Conservation (phyloP, 2,329 filamentous ascomycete genomes). For the Apiospora rasikravindrae region DNA sequence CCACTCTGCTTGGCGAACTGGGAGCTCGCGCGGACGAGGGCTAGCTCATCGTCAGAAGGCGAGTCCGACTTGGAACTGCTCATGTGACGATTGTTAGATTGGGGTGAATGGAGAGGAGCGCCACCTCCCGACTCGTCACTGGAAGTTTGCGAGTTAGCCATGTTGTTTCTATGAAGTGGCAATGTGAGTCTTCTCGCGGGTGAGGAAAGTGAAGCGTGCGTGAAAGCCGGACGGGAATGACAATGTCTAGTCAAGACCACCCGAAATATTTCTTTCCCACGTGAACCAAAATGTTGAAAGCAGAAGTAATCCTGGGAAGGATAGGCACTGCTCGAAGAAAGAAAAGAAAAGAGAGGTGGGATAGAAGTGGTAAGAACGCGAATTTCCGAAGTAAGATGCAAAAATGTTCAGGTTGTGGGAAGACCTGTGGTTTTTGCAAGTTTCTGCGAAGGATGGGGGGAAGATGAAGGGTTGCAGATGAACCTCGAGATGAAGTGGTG, state of each 20-base stretch:
- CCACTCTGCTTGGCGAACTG: conserved; percentile 19
- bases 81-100: conserved; percentile 5
- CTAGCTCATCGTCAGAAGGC: conserved; percentile 30
- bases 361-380: neutral
- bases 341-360: neutral
- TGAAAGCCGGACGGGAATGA: conserved; percentile 2
- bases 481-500: neutral
- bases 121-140: conserved; percentile 29
- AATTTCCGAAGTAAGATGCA: neutral
- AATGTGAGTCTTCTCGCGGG: neutral
- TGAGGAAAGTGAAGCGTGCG: neutral
- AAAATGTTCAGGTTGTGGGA: neutral
- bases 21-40: conserved; percentile 29
- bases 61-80: conserved; percentile 20
- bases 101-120: conserved; percentile 25
- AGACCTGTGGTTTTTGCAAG: conserved; percentile 2
- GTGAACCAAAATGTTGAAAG: neutral
- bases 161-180: neutral
- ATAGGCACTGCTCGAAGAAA: neutral
- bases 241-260: neutral
- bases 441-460: neutral
- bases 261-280: neutral
- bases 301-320: neutral
- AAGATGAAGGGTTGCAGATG: neutral
- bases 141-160: conserved; percentile 26